These are phyloP conservation scores for Nakazawaea holstii DNA, from an alignment of 805 yeast species.

Conservation along the genomic window DNA sequence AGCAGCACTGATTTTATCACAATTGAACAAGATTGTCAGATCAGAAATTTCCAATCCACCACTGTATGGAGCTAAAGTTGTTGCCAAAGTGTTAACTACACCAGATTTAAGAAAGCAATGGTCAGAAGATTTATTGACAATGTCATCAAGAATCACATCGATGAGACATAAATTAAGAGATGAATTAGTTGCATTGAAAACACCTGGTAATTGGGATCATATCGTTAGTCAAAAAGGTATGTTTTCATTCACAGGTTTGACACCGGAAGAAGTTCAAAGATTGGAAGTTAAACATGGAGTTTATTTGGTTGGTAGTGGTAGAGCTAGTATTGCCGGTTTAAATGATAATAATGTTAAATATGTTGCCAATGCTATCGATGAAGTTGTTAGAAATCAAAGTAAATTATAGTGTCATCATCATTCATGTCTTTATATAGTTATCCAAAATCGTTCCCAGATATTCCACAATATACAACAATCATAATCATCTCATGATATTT, in stretches of 20 bases:
- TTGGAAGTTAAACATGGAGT: conserved; percentile 76
- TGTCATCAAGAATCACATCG: conserved; percentile 76
- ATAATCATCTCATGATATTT: too few relatives aligned
- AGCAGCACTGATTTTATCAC: conserved; percentile 61
- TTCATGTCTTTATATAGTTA: not conserved
- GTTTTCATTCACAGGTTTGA: conserved; percentile 92
- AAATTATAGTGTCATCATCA: not conserved
- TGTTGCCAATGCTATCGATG: conserved; percentile 80
- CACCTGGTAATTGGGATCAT: conserved; percentile 94
- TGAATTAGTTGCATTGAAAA: conserved; percentile 52
- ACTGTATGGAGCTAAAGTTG: conserved; percentile 91
- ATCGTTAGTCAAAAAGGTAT: conserved; percentile 88
- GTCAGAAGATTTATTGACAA: conserved; percentile 76
- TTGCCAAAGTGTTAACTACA: conserved; percentile 63
- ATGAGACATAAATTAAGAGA: conserved; percentile 72
- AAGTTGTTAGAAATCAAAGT: conserved; percentile 45
- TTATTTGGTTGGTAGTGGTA: conserved; percentile 76
- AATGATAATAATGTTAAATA: conserved; percentile 70
- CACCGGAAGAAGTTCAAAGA: conserved; percentile 67
- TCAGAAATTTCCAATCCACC: conserved; percentile 93
- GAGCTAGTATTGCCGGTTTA: conserved; percentile 92
- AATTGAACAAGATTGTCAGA: conserved; percentile 69
- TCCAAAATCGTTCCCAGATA: too few relatives aligned
- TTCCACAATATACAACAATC: too few relatives aligned
- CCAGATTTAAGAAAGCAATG: conserved; percentile 71